Evolutionary conservation across 2,329 filamentous ascomycete genomes (phyloP), one percentile per base, ranked within the genome.

Genomic region (Dactylella cylindrospora): DNA sequence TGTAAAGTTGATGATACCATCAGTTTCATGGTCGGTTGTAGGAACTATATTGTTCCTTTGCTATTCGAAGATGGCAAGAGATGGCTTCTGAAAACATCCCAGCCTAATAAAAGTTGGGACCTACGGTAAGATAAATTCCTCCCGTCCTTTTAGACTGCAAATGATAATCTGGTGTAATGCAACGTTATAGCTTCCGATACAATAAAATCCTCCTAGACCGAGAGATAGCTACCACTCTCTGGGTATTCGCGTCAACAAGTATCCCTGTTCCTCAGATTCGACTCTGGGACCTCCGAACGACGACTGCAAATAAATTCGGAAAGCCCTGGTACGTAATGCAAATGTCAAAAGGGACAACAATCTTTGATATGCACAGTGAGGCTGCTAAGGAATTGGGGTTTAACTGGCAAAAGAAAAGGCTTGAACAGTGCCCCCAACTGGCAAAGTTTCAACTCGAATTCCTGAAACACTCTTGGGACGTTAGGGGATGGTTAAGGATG

Each of bases 251-350:
- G 8, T 25, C 47, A 13, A 61, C 55, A 9, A 46, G 36, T 19
- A 20, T 61, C 20, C 55, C 55, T 4, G 55, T 61, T 17, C 41
- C 55, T 4, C 55, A 41, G 8, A 36, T 61, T 6, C 41, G 55
- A n/a, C 36, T 61, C 2, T 61, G 55, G 47, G 47, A 61, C 20
- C 31, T 46, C 17, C 40, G 55, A 5, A 53, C 35, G 3, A 47
- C 40, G n/a, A 36, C 12, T 12, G 2, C n/a, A 15, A 57, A 61
- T 25, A 31, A 39, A 20, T 61, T 61, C 12, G 55, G 55, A 12
- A 33, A 52, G 28, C 47, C 55, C 13, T 61, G 55, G 55, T 61
- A 53, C 19, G 40, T 61, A 1, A 53, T 53, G 47, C 26, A 61
- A 7, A 47, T 41, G 23, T 13, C 44, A 22, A 39, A 28, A n/a